Base-by-base conservation (phyloP, 2,329 filamentous ascomycete species). In the Aspergillus chevalieri region DNA sequence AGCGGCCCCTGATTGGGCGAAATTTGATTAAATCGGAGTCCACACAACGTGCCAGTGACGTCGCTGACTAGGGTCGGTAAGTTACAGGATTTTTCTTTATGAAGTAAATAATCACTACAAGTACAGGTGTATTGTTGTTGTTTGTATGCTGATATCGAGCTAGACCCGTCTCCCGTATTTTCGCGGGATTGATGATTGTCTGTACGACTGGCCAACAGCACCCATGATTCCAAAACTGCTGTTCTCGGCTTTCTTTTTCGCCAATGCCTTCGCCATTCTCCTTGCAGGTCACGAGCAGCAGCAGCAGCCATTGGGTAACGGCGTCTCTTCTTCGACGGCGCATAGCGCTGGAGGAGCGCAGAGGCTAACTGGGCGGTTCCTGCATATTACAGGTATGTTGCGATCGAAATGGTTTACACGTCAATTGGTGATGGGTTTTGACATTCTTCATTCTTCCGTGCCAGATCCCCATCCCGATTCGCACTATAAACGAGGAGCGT, bases 391-490 rank as follows among this genome's bases (percentile, higher is more conserved):
- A 45, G 67, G 67, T 69, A 57, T n/a, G 21, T 2, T 12, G 26
- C 10, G 26, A 30, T 12, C 10, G 26, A 30, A 12, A 4, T 12
- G 26, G 4, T 30, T 22, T 22, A 12, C 38, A 4, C 38, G 7
- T 19, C 7, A 21, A 19, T 5, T 24, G 34, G 43, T 9, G 7
- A 14, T 33, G 26, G 38, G 8, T 17, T 22, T 7, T 21, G 17
- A 19, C 19, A 4, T 12, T 4, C 19, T 17, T 21, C 19, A 15
- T 17, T 21, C 22, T 10, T 4, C 9, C 19, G 10, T 15, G n/a
- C 42, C 59, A 95, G 93, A 98, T 72, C 80, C 97, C 60, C 93
- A 98, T 64, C 89, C 90, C 43, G 93, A 98, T 68, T 81, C 82
- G 41, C 87, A 88, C 70, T 98, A 96, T 77, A 85, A 89, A 69